Base-by-base conservation (phyloP, 306 rosid genomes). In the Pterocarpus santalinus region DNA sequence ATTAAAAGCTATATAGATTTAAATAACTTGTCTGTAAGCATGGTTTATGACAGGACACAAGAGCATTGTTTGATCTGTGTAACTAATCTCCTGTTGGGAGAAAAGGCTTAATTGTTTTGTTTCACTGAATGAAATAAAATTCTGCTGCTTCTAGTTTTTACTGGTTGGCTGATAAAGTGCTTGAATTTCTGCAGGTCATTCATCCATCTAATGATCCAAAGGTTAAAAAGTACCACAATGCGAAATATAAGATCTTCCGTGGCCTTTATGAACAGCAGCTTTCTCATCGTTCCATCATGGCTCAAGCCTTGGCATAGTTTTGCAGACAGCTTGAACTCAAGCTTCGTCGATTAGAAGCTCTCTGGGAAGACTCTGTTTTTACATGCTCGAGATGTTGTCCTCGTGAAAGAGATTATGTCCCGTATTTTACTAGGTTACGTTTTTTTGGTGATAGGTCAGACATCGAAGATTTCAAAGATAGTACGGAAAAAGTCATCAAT, bases 141-240 rank as follows among this genome's bases (percentile, higher is more conserved):
- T 63, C 16, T 35, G 46, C 5, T 52, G 36, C 62, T 34, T 39
- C 60, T 44, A 64, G 33, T 82, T 81, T 73, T 69, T 60, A 72
- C 34, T 17, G n/a, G 63, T 53, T 28, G 57, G 22, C 73, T 80
- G 47, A 76, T 52, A 15, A 62, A 32, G 9, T 78, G 17, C 72
- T 72, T 57, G 74, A 38, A 68, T 49, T 84, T 70, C 76, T 77
- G 80, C 88, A 95, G 98, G 98, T 93, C 75, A 82, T 93, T 81
- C 83, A 87, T 87, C 98, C 97, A 63, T 93, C 96, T n/a, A 70
- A 79, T 69, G 93, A 95, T 80, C 94, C 94, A 7, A 93, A 86
- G 90, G 97, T 95, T 84, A 93, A 86, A 85, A 88, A 83, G 80
- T 95, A 89, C 91, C 99, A 93, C 72, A 93, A 93, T 32, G 91